Base-by-base conservation (phyloP, 2,329 filamentous ascomycete genomes). In the Nothophaeocryptopus gaeumannii region DNA sequence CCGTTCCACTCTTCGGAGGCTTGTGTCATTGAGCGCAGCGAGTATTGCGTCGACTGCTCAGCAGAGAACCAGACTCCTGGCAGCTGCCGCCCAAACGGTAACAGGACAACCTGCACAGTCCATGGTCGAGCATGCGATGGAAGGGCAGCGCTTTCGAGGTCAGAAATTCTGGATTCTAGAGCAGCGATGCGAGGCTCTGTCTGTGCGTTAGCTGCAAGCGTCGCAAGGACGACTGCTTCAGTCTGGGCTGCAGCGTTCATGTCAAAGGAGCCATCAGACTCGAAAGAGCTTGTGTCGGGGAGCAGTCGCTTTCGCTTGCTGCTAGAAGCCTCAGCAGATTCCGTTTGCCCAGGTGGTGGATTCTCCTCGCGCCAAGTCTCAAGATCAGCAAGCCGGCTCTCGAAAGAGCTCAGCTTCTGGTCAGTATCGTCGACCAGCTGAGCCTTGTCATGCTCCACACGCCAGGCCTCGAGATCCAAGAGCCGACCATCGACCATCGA, bases 71-170 rank as follows among this genome's bases (percentile, higher is more conserved):
- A 81, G 15, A 81, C 72, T 2, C 78, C 78, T 52, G 70, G 72
- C 15, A 81, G 63, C n/a, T 74, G 67, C 36, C 72, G 68, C 4
- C 78, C 78, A 65, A 88, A 92, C 1, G 88, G 88, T 7, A 91
- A 67, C 50, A 90, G 82, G 1, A 91, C 82, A 4, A 91, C 84
- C 62, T 91, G 86, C 1, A 92, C 72, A 56, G 86, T 80, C 85
- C 86, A 90, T 0, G 86, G 85, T 35, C 80, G 75, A 36, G 71
- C 69, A 26, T 74, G 73, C 0, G 85, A 82, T n/a, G 87, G 86
- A 29, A 82, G 67, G 8, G 78, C 64, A 4, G 66, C 72, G 5
- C 77, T 76, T 65, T 86, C 83, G 8, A 88, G 72, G 37, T 79
- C 73, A 29, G 73, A 61, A 5, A 78, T 54, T 5, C 75, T 70